A percentile compares a stretch with the other conserved stretches of the same genome.
phyloP scores from a whole-genome alignment of 257 asterid genomes.

The Ehretia macrophylla region DNA sequence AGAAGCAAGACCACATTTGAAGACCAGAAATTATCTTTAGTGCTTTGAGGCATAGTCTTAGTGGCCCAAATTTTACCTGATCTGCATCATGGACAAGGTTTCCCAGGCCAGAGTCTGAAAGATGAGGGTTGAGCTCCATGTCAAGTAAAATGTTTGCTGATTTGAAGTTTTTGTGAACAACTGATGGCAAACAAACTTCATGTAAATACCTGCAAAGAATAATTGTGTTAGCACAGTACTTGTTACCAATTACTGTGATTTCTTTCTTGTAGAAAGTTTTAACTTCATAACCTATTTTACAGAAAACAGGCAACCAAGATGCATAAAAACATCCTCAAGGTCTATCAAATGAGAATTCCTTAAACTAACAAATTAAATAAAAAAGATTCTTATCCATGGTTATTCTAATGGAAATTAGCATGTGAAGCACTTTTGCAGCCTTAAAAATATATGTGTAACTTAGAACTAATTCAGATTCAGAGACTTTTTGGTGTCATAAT shows the following conservation, averaged over 20 bases:
- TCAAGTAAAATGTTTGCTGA: slow-evolving; percentile 87
- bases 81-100: slow-evolving; percentile 67
- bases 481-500: no score
- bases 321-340: background rate
- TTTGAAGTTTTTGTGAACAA: slow-evolving; percentile 78
- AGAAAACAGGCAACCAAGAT: no score
- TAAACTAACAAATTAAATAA: background rate
- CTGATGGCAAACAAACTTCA: slow-evolving; percentile 91
- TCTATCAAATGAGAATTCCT: background rate
- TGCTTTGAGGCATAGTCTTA: background rate
- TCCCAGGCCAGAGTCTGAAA: slow-evolving; percentile 83
- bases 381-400: no score
- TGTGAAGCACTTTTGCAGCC: no score
- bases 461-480: no score
- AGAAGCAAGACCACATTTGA: background rate
- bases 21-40: background rate
- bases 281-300: no score
- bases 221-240: slow-evolving; percentile 13
- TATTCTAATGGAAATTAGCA: no score
- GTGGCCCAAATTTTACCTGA: slow-evolving; percentile 43
- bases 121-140: slow-evolving; percentile 85
- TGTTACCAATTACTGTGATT: no score
- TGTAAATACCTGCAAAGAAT: slow-evolving; percentile 73
- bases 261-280: no score
- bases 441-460: no score